Evolutionary conservation across 1,284 basidiomycete genomes (phyloP), one percentile per base, ranked within the genome.

Genomic region (Cryptococcus sp.): DNA sequence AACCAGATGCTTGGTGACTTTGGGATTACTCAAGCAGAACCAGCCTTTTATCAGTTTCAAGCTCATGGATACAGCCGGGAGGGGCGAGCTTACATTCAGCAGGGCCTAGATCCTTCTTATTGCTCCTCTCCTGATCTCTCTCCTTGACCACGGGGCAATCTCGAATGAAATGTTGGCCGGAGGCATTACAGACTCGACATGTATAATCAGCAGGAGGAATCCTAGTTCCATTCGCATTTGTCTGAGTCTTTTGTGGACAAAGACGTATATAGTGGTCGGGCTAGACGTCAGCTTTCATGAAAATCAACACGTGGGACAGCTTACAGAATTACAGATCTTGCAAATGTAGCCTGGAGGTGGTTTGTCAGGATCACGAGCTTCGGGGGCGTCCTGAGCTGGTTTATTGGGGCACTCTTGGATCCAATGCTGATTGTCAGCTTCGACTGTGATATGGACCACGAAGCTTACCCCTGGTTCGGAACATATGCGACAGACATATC

Each of bases 21-120:
- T 86, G 1, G 92, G 92, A 69, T 96, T 96, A 45, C 89, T 92
- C 50, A 97, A 70, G 71, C 92, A 97, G 78, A 96, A 96, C 91
- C 92, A 96, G 73, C 92, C 93, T 75, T 50, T 13, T 14, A 14
- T 55, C 40, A 62, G 53, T 44, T 14, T 24, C 13, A 18, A n/a
- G 4, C 43, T 24, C 22, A n/a, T 36, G 34, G 4, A 1, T 14
- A 13, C 13, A 22, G 4, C 34, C 7, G 10, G 11, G 22, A 32
- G 1, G 28, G 43, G 9, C 7, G 7, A 21, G 59, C 58, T 55
- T 45, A 66, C 57, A 63, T 66, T 85, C 90, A 1, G 80, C 82
- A 3, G 84, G 85, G 4, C 80, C 83, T 21, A 82, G 78, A 63
- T 59, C 71, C 62, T 53, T 79, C 64, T 50, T 73, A 59, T 57